Base-by-base conservation (phyloP, 768 basidiomycete species). In the Suillus paluster region DNA sequence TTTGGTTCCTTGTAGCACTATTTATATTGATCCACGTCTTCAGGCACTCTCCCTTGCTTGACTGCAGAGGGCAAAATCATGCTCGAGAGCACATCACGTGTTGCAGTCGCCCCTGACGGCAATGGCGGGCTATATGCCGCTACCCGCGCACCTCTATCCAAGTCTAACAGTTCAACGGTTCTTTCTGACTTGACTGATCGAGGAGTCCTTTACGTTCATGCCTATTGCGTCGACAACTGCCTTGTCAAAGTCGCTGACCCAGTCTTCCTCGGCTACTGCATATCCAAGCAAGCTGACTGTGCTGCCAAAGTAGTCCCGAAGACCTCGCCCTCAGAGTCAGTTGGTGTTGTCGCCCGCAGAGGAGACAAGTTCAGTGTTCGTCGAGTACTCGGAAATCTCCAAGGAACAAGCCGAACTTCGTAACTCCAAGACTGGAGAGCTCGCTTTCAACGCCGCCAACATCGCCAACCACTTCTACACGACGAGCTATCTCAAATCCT, bases 401-500 rank as follows among this genome's bases (percentile, higher is more conserved):
- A 81, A 85, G 66, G 94, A 92, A 67, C 94, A 97, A 74, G 88
- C 96, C 4, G 92, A 93, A 72, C 80, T 84, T 63, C 88, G 88
- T 49, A 85, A 91, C 64, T 64, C 86, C 12, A 77, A 84, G 58
- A 84, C 86, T 3, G 92, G 89, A 58, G 89, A 95, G 60, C 85
- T 99, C 58, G 78, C 86, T 25, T 99, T 95, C 88, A 86, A 95
- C 62, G 97, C 97, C 7, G 97, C 86, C 39, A 99, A 99, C 78
- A 99, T 99, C 72, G 97, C 85, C 70, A 99, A 99, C 77, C 97
- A 99, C 77, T 97, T 98, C 78, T 99, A 97, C 80, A 95, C 95
- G 44, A 90, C 91, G 36, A 75, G 81, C 27, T 99, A 92, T 80
- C 84, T 99, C 60, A 85, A 89, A 63, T 74, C 79, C n/a, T 45